phyloP scores from a whole-genome alignment of 176 grass and related monocot genomes.

The Aegilops umbellulata region DNA sequence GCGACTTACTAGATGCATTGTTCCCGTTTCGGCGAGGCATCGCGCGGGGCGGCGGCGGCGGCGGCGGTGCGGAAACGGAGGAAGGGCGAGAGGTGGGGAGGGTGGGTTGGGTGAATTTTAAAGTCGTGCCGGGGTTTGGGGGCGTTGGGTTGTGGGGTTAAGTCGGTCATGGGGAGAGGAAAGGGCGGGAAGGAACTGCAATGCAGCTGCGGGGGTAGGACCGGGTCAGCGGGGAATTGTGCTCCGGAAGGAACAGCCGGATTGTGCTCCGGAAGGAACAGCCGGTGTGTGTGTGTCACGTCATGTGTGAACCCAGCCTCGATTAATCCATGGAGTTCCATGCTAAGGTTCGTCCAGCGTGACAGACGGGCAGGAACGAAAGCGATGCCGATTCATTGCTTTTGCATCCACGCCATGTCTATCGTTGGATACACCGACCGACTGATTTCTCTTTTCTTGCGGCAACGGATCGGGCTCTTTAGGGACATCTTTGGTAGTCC shows the following conservation, averaged over 20 bases:
- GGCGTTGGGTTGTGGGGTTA: not conserved
- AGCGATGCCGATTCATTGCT: too few relatives aligned
- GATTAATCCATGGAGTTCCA: too few relatives aligned
- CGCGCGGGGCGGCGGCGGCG: slow-evolving; percentile 22
- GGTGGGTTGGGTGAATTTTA: not conserved
- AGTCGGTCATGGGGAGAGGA: slow-evolving; percentile 7
- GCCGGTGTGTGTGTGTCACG: not conserved
- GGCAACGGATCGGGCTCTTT: too few relatives aligned
- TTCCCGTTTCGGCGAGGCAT: slow-evolving; percentile 23
- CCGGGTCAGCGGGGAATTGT: slow-evolving; percentile 1
- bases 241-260: slow-evolving; percentile 20
- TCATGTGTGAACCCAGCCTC: not conserved
- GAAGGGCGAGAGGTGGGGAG: not conserved
- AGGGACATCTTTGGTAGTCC: too few relatives aligned
- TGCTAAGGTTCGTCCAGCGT: too few relatives aligned
- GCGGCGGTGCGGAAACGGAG: not conserved
- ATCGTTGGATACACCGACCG: too few relatives aligned
- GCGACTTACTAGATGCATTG: slow-evolving; percentile 13
- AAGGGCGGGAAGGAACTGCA: slow-evolving; percentile 56
- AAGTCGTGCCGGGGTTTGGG: not conserved
- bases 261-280: slow-evolving; percentile 3
- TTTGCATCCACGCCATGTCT: too few relatives aligned
- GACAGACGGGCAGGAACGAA: too few relatives aligned
- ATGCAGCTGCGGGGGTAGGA: not conserved
- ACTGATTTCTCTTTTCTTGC: too few relatives aligned